Evolutionary conservation across 2,329 filamentous ascomycete genomes (phyloP).

Genomic region (Simplicillium aogashimaense): DNA sequence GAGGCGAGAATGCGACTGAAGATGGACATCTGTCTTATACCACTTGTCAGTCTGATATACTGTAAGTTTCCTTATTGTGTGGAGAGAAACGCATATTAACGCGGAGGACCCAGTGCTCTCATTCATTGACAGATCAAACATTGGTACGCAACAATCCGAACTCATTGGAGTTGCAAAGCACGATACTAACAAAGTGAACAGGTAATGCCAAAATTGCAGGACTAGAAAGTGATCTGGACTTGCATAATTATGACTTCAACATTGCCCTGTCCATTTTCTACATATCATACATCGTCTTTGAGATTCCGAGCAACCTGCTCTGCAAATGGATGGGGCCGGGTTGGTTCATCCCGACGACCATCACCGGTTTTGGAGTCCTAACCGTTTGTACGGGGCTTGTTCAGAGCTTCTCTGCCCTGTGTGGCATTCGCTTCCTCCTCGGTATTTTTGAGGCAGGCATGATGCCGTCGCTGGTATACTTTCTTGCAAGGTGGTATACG

Average conservation of each 20-base stretch:
- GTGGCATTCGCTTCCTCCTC: constrained; percentile 49
- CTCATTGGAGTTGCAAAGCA: not conserved
- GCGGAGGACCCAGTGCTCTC: constrained; percentile 34
- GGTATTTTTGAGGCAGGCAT: constrained; percentile 56
- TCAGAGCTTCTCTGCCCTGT: constrained; percentile 31
- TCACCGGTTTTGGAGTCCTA: constrained; percentile 46
- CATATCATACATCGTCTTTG: constrained; percentile 54
- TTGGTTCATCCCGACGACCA: constrained; percentile 51
- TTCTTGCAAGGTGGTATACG: constrained; percentile 54
- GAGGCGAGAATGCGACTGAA: constrained; percentile 33
- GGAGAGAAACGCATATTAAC: not conserved
- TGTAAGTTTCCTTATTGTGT: constrained; percentile 6
- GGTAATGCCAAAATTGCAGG: constrained; percentile 52
- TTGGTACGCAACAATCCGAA: constrained; percentile 30
- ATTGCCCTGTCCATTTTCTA: constrained; percentile 51
- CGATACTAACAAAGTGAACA: constrained; percentile 11
- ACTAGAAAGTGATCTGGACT: constrained; percentile 41
- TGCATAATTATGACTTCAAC: constrained; percentile 53
- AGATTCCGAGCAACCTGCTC: constrained; percentile 51
- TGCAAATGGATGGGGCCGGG: constrained; percentile 58
- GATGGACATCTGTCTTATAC: constrained; percentile 49
- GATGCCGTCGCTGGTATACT: constrained; percentile 57
- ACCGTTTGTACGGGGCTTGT: constrained; percentile 55
- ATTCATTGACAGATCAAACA: constrained; percentile 59
- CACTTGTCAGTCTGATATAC: constrained; percentile 49